Evolutionary conservation across 2,329 filamentous ascomycete species (phyloP).

Genomic region (Colletotrichum camelliae): DNA sequence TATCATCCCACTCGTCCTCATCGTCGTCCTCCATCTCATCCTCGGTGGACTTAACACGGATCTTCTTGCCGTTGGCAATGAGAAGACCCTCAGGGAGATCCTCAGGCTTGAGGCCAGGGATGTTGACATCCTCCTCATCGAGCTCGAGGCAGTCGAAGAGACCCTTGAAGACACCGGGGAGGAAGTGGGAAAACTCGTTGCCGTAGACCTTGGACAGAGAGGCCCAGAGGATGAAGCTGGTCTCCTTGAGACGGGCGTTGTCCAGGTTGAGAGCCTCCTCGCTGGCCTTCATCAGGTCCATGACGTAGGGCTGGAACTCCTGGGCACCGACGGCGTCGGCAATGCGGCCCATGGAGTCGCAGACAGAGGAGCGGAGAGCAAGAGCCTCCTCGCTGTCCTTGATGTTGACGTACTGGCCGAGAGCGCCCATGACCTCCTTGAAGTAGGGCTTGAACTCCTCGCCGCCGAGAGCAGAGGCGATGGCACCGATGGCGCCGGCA

Average conservation of each 20-base stretch:
- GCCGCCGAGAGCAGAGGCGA: conserved; percentile 85
- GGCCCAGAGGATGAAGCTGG: conserved; percentile 96
- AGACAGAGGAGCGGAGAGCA: conserved; percentile 85
- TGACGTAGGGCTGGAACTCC: conserved; percentile 89
- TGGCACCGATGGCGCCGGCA: conserved; percentile 87
- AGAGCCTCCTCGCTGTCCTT: conserved; percentile 92
- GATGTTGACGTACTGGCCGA: conserved; percentile 82
- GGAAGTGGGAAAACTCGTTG: conserved; percentile 80
- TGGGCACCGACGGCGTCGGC: conserved; percentile 85
- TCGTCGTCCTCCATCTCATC: conserved; percentile 67
- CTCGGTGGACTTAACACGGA: conserved; percentile 71
- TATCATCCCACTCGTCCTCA: conserved; percentile 81
- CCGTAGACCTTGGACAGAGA: conserved; percentile 93
- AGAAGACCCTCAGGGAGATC: conserved; percentile 67
- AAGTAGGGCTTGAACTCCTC: conserved; percentile 91
- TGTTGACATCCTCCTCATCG: conserved; percentile 84
- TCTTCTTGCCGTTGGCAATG: conserved; percentile 80
- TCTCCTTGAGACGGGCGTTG: conserved; percentile 91
- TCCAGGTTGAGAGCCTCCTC: conserved; percentile 90
- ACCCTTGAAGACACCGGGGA: conserved; percentile 78
- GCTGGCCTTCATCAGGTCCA: conserved; percentile 88
- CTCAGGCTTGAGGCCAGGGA: conserved; percentile 69
- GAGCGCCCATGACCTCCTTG: conserved; percentile 85
- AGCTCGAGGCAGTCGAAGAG: conserved; percentile 86
- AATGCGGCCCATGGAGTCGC: conserved; percentile 93